Evolutionary conservation across 768 basidiomycete species (phyloP).

Genomic region (Mrakia frigida): DNA sequence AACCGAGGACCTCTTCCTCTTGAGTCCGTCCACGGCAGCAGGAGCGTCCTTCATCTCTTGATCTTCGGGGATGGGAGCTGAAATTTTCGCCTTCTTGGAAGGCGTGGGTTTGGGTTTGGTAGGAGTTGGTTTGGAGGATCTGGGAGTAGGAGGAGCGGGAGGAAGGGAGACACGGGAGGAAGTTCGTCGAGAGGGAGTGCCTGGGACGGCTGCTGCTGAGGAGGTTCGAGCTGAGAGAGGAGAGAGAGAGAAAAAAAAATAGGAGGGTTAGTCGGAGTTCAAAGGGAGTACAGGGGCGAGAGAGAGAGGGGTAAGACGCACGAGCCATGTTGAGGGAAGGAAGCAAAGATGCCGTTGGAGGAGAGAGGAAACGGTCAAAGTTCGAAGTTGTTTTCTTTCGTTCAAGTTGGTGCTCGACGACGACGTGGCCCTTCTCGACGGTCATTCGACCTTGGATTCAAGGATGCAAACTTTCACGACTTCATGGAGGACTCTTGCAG

Average conservation of each 20-base stretch:
- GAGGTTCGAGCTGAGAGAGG: neutral
- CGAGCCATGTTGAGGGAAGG: neutral
- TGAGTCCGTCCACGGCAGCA: neutral
- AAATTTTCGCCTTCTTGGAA: slow-evolving; percentile 3
- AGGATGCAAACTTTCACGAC: no score
- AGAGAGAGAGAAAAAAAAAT: neutral
- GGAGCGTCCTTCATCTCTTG: slow-evolving; percentile 4
- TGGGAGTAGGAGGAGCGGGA: neutral
- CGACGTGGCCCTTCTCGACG: neutral
- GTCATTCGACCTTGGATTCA: no score
- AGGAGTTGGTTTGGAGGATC: neutral
- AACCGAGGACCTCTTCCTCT: slow-evolving; percentile 18
- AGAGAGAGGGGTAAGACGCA: neutral
- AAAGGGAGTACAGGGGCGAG: neutral
- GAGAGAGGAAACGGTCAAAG: neutral
- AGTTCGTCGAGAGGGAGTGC: neutral
- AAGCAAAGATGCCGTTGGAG: no score
- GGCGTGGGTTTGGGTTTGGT: slow-evolving; percentile 10
- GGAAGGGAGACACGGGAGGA: slow-evolving; percentile 19
- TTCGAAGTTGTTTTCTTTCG: no score
- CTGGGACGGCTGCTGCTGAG: neutral
- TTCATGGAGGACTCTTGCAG: no score
- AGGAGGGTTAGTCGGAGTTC: no score
- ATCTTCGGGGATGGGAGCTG: neutral
- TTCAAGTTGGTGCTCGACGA: neutral